These are phyloP conservation scores for Pseudogymnoascus sp. DNA, from an alignment of 2,329 filamentous ascomycete genomes.

Conservation along the genomic window DNA sequence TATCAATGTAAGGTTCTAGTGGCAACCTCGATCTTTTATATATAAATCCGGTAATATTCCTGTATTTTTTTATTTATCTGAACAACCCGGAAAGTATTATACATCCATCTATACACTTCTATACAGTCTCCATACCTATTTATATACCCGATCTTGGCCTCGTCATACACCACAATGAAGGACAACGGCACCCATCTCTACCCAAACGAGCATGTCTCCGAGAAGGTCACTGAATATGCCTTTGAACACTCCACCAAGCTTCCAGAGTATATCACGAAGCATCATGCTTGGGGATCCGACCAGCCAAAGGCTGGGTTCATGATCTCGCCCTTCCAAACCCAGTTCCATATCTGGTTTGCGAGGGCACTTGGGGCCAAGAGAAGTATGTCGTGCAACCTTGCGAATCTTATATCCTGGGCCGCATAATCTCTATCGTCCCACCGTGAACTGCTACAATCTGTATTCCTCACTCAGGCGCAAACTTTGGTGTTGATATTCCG, in stretches of 20 bases:
- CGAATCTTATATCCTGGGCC: background rate
- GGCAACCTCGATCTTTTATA: background rate
- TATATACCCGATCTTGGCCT: background rate
- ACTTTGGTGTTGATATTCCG: background rate
- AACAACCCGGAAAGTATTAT: background rate
- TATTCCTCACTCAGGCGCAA: background rate
- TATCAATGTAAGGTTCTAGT: background rate
- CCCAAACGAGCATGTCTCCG: conserved; percentile 33
- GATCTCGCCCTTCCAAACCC: conserved; percentile 21
- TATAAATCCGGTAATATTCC: background rate
- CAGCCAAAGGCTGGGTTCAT: conserved; percentile 19
- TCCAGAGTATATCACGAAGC: conserved; percentile 34
- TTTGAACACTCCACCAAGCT: conserved; percentile 34
- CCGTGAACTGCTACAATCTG: background rate
- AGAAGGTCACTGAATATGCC: conserved; percentile 36
- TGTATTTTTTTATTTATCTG: background rate
- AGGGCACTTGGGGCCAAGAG: conserved; percentile 20
- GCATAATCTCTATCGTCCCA: background rate
- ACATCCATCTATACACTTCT: background rate
- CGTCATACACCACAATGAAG: conserved; percentile 17
- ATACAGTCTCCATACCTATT: background rate
- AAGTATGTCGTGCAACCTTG: conserved; percentile 11
- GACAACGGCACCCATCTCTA: conserved; percentile 30
- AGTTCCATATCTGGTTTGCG: conserved; percentile 19
- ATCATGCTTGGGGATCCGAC: conserved; percentile 29